A percentile compares a stretch with the other conserved stretches of the same genome.
Conservation (phyloP, 495 filamentous ascomycete species). For the Halenospora varia region DNA sequence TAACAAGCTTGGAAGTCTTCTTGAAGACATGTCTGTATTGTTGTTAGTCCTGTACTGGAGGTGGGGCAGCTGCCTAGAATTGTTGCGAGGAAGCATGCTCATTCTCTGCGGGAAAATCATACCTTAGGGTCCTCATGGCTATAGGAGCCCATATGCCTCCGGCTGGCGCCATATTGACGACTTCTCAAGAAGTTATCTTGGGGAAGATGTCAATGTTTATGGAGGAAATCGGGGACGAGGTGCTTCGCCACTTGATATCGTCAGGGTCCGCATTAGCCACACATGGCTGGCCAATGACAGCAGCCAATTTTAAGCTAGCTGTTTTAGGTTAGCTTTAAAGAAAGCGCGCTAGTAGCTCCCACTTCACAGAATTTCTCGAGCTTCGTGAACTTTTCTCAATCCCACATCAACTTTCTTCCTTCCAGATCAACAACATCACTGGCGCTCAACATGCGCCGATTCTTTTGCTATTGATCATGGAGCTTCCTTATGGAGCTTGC, state of each 20-base stretch:
- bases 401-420: constrained; percentile 14
- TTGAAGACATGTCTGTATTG: constrained; percentile 53
- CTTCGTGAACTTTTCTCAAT: constrained; percentile 34
- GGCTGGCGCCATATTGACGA: constrained; percentile 59
- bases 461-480: neutral
- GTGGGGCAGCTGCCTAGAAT: neutral
- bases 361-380: constrained; percentile 27
- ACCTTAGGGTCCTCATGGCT: constrained; percentile 63
- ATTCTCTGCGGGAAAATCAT: constrained; percentile 20
- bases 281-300: constrained; percentile 1
- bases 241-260: neutral
- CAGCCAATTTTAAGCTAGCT: neutral
- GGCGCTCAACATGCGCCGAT: neutral
- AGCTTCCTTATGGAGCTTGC: neutral
- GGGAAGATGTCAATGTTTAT: constrained; percentile 12
- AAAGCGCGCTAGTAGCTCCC: neutral
- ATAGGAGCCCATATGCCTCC: constrained; percentile 71
- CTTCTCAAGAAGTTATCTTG: constrained; percentile 8
- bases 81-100: neutral
- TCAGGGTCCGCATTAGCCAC: constrained; percentile 1
- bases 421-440: neutral
- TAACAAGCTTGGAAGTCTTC: constrained; percentile 58
- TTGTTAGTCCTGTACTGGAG: constrained; percentile 10
- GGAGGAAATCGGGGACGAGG: neutral
- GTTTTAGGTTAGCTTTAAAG: neutral